Evolutionary conservation across 2,329 filamentous ascomycete species (phyloP), one percentile per base, ranked within the genome.

Genomic region (Neobulgaria alba): DNA sequence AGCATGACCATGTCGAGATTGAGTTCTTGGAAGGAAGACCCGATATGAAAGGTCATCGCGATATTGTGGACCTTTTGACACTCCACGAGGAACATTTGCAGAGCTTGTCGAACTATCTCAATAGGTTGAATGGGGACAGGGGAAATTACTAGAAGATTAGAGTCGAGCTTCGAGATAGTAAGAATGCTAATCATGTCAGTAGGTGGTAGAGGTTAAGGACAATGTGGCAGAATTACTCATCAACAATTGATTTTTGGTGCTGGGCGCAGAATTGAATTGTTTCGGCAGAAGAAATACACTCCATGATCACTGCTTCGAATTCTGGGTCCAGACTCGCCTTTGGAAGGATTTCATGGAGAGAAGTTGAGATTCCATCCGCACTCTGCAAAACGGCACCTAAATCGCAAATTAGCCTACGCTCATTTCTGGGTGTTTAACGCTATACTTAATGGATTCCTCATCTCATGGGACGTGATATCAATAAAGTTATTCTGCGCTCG

Each of bases 81-180:
- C 56, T 89, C 83, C 3, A 80, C 70, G 58, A 86, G 79, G 51
- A 87, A 86, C 75, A 89, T 85, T 58, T 83, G 84, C 33, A 85
- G 60, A 1, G 79, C 78, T 29, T 76, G 68, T 47, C 79, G 71
- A 2, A 85, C 77, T 12, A 84, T 73, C 10, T 73, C 71, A 26
- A 84, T 61, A 0, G 82, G 82, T 51, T 83, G 79, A 2, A 79
- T 75, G 42, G 82, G 74, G 3, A 84, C 73, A 0, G 82, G 82
- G 1, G 80, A 81, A 2, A 86, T 81, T 29, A 79, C 68, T 2
- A 86, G 64, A 29, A 85, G 68, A 40, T 79, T 77, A 2, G 79
- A 82, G 54, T 86, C 82, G n/a, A 86, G 68, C 52, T 85, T 82
- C 26, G 74, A 79, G 12, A 82, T 64, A 2, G 77, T 82, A 14